Base-by-base conservation (phyloP, 2,329 filamentous ascomycete genomes). In the Pseudocercospora fuligena region DNA sequence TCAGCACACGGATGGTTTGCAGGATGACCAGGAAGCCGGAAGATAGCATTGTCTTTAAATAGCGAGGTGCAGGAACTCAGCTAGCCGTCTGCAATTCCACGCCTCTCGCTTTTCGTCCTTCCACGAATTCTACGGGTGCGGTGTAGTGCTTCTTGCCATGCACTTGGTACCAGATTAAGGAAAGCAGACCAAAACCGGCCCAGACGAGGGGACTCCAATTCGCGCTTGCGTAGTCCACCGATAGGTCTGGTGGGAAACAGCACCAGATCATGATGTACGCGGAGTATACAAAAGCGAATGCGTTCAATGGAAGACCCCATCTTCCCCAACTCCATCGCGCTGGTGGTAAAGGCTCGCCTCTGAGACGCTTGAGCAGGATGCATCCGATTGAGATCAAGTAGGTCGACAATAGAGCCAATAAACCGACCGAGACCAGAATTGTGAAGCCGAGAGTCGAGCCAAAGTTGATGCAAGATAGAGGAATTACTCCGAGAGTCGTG, bases 361-460 rank as follows among this genome's bases (percentile, higher is more conserved):
- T 67, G 31, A 73, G 33, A 5, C 71, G 61, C 57, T 70, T 71
- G 2, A 61, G 64, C 4, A 72, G 51, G 23, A 75, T 64, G 21
- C 66, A 71, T 43, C 62, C 49, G 56, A 75, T 72, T 29, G 68
- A 59, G 8, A 49, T 64, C 43, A 74, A 43, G 62, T 73, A 74
- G 36, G 67, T 70, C 47, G 67, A 68, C 62, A 72, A 69, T 43
- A 75, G 66, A 7, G 65, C 69, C 16, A 66, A 65, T 21, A 66
- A 64, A 5, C 75, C 77, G 23, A 82, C 74, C 4, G 80, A 79
- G 29, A 82, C 77, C 47, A 82, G 80, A 47, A 80, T 80, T 66
- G 79, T 77, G 64, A 84, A 78, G 11, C 78, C 80, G 16, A 79
- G 77, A 19, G 79, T 80, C 31, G 74, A 75, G 47, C 77, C 78